A percentile compares a stretch with the other conserved stretches of the same genome.
Evolutionary conservation across 345 rosid species (phyloP).

Genomic region (Alliaria petiolata): DNA sequence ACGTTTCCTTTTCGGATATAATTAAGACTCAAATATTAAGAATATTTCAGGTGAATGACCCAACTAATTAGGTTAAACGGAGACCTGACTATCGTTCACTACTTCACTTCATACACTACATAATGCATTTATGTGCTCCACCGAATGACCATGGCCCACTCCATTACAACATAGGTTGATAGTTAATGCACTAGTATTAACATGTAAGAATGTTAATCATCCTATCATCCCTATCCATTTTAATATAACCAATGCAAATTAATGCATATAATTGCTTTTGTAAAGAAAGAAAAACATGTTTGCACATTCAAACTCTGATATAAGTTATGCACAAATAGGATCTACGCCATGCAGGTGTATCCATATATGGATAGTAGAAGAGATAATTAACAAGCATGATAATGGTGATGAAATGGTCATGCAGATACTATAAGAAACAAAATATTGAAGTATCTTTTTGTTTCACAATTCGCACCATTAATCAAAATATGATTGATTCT

Average conservation of each 20-base stretch:
- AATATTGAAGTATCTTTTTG: too few relatives aligned
- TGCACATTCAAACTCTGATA: background rate
- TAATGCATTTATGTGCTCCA: background rate
- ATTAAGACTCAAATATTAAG: background rate
- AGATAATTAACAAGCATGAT: background rate
- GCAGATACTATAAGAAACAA: too few relatives aligned
- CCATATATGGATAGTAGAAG: background rate
- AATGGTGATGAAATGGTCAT: background rate
- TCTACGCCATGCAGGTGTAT: background rate
- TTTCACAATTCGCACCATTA: too few relatives aligned
- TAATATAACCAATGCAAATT: background rate
- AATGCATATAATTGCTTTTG: background rate
- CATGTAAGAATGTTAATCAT: background rate
- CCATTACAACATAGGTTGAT: too few relatives aligned
- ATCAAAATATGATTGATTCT: too few relatives aligned
- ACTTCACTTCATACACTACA: background rate
- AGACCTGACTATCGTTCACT: background rate
- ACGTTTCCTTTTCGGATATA: background rate
- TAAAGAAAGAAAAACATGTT: background rate
- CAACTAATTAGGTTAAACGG: constrained; percentile 2
- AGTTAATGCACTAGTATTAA: too few relatives aligned
- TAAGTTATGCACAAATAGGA: background rate
- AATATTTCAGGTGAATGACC: constrained; percentile 3
- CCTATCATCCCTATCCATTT: too few relatives aligned
- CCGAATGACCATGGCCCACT: background rate